Percentiles rank a stretch among this genome's conserved stretches.
phyloP scores from a whole-genome alignment of 1,284 basidiomycete species.

The Xerocomus cyaneibrunnescens region DNA sequence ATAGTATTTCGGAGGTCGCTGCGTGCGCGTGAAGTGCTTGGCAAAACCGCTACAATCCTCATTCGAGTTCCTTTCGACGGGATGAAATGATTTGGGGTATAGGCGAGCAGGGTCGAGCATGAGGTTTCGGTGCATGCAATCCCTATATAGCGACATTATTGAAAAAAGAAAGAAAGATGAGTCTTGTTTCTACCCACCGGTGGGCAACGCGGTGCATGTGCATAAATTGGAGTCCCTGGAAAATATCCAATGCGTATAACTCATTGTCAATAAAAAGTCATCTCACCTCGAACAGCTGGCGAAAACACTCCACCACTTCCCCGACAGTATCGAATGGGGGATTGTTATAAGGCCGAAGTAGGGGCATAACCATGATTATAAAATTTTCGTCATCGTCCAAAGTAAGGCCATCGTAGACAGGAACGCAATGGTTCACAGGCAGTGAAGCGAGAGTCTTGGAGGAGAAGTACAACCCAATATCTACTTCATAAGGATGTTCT shows the following conservation, averaged over 20 bases:
- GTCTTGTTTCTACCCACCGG: neutral
- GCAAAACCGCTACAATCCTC: neutral
- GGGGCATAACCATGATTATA: slow-evolving; percentile 1
- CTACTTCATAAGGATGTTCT: neutral
- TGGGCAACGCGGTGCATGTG: neutral
- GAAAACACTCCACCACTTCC: neutral
- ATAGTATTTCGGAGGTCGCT: neutral
- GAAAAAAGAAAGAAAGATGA: neutral
- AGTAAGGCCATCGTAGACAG: slow-evolving; percentile 10
- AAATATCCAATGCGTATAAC: neutral
- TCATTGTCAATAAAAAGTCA: too few species aligned
- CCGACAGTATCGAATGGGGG: neutral
- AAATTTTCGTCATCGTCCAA: slow-evolving; percentile 6
- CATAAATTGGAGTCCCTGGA: neutral
- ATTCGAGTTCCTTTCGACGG: neutral
- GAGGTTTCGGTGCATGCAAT: neutral
- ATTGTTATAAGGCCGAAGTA: neutral
- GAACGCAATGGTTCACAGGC: neutral
- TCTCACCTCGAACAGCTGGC: neutral
- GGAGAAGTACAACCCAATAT: neutral
- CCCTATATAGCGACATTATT: too few species aligned
- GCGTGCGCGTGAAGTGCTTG: neutral
- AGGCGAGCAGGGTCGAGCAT: neutral
- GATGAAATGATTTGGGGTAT: neutral
- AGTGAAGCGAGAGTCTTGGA: neutral